Evolutionary conservation across 495 filamentous ascomycete genomes (phyloP), one percentile per base, ranked within the genome.

Genomic region (Penicillium turbatum): DNA sequence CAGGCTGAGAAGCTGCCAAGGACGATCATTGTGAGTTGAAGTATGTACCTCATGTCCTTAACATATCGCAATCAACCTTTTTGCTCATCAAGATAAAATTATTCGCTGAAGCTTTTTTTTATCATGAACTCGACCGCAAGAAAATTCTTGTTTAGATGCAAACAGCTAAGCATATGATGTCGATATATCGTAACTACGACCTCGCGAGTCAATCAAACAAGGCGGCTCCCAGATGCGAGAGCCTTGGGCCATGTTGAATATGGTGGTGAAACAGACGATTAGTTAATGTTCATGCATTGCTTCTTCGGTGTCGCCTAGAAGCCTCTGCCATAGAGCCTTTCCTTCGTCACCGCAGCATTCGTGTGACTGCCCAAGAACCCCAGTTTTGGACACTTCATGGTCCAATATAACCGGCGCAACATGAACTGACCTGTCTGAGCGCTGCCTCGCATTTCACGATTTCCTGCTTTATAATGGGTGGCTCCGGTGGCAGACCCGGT

Each of bases 401-500:
- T 58, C 46, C 64, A 79, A 31, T 67, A 66, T 0, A 46, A 56
- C 19, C 72, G 67, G 19, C 54, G 41, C 3, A 67, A 79, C 3
- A 39, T 69, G 5, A 67, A 77, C 58, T 79, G 70, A 65, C 62
- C 73, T 0, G 59, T 78, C 10, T 56, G 57, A 5, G 62, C 63
- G 0, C 61, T 80, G 0, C 70, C 70, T 6, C 44, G 55, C 62
- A 76, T 39, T 55, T 78, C 1, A 55, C 57, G 0, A 39, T 79
- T 0, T 47, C 47, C 0, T 55, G 61, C 8, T 80, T 76, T 57
- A 53, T 79, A 13, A 34, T 82, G n/a, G 77, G 76, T 3, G 53
- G 59, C 21, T 76, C 71, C 0, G 77, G 77, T 2, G 79, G 79
- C 1, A 69, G 64, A 1, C 77, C 77, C 1, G 80, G 74, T 51